A percentile compares a stretch with the other conserved stretches of the same genome.
Conservation (phyloP, 176 grass and related monocot species). For the Phyllostachys edulis region DNA sequence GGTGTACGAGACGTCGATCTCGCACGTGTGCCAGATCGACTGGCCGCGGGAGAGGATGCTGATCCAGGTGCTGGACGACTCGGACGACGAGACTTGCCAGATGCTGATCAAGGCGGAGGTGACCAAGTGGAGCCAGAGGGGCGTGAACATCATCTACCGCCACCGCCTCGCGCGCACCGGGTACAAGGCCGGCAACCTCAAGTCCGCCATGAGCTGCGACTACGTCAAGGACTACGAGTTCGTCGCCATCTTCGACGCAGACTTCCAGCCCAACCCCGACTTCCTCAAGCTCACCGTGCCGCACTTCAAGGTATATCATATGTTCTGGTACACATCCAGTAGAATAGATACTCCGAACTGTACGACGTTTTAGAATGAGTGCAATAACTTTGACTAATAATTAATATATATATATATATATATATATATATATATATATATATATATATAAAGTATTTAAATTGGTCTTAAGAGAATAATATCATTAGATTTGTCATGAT, state of each 20-base stretch:
- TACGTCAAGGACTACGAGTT: constrained; percentile 88
- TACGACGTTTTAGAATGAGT: too few relatives aligned
- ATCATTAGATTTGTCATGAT: too few relatives aligned
- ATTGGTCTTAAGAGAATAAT: too few relatives aligned
- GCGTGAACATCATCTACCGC: constrained; percentile 85
- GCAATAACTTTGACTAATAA: too few relatives aligned
- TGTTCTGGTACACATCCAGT: not conserved
- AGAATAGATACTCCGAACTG: not conserved
- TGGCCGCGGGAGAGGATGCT: constrained; percentile 79
- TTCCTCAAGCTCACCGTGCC: constrained; percentile 95
- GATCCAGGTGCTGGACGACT: constrained; percentile 95
- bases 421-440: too few relatives aligned
- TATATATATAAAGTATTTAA: too few relatives aligned
- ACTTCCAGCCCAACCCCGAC: constrained; percentile 95
- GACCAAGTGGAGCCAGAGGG: constrained; percentile 76
- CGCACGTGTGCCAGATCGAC: constrained; percentile 81
- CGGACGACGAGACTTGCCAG: constrained; percentile 71
- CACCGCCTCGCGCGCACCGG: constrained; percentile 77
- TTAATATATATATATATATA: too few relatives aligned
- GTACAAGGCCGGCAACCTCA: constrained; percentile 97
- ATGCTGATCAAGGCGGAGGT: constrained; percentile 85
- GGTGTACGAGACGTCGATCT: constrained; percentile 96
- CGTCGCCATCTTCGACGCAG: constrained; percentile 92
- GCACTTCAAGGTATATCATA: constrained; percentile 70
- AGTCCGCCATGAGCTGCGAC: constrained; percentile 93